Conservation (phyloP, 1,284 basidiomycete species). For the Vanrija pseudolonga region DNA sequence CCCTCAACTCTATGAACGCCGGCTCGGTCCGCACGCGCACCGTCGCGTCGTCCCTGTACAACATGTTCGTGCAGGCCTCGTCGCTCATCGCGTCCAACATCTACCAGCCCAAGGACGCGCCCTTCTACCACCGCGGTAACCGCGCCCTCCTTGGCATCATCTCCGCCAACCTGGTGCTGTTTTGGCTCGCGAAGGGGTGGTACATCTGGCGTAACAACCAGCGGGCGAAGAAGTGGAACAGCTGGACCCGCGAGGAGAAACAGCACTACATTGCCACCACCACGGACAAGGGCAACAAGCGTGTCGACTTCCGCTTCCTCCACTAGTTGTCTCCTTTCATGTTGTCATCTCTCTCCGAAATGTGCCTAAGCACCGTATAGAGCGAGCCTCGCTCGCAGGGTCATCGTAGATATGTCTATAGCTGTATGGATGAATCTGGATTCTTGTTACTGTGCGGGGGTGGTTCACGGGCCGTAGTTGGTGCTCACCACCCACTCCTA, state of each 20-base stretch:
- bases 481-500: too few relatives aligned
- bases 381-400: too few relatives aligned
- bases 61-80: constrained; percentile 38
- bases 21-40: constrained; percentile 41
- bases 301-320: constrained; percentile 13
- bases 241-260: constrained; percentile 23
- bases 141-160: constrained; percentile 30
- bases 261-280: constrained; percentile 28
- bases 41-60: constrained; percentile 37
- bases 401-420: too few relatives aligned
- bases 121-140: constrained; percentile 40
- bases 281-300: constrained; percentile 32
- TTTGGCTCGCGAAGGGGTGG: constrained; percentile 20
- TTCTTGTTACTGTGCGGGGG: too few relatives aligned
- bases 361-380: too few relatives aligned
- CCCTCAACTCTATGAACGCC: constrained; percentile 29
- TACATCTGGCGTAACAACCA: constrained; percentile 27
- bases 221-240: constrained; percentile 28
- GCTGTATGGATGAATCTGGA: too few relatives aligned
- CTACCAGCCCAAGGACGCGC: constrained; percentile 31
- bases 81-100: constrained; percentile 33
- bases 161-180: constrained; percentile 17
- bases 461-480: too few relatives aligned
- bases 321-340: not conserved
- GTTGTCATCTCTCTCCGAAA: too few relatives aligned